Base-by-base conservation (phyloP, 2,329 filamentous ascomycete species). In the Trichophyton equinum region DNA sequence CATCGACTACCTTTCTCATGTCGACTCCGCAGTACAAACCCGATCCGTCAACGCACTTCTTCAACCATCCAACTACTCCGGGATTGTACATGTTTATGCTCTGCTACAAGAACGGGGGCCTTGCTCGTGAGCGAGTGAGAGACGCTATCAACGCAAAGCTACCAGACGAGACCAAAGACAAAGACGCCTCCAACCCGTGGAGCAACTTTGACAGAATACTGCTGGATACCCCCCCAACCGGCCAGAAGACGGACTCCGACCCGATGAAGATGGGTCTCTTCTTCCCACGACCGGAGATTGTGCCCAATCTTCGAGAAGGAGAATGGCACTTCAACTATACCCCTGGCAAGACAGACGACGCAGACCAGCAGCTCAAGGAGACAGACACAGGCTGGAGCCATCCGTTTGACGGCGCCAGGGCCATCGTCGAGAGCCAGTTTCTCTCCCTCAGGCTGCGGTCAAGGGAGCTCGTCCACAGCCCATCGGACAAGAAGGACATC, bases 21-120 rank as follows among this genome's bases (percentile, higher is more conserved):
- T 91, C 88, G 69, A 97, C 94, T 3, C 85, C 89, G n/a, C 81
- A 83, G 68, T 97, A 96, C 80, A 86, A 86, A 72, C 90, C 94
- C 1, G 87, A 96, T 70, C 88, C 90, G 2, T 84, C 88, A 5
- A 96, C 96, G 70, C 94, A 99, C 78, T 96, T 97, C 80, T 95
- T 97, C 83, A 96, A 96, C 78, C 91, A 97, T 74, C 94, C 94
- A 1, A 94, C 91, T 51, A 95, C 90, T 0, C 78, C 85, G 0
- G 90, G 88, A 0, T 82, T 96, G 63, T 96, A 95, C 81, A 97
- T 99, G 94, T 97, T 99, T 76, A 99, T 99, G 94, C 84, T 99
- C 40, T 99, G 94, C 81, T 99, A 97, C 80, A 97, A 97, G 77
- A 99, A 99, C 75, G 94, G 94, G 67, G 91, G 91, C 1, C 84